Percentiles rank a stretch among this genome's conserved stretches.
These are phyloP conservation scores for Vitis rupestris DNA, from an alignment of 164 flowering plant species.

Conservation along the genomic window DNA sequence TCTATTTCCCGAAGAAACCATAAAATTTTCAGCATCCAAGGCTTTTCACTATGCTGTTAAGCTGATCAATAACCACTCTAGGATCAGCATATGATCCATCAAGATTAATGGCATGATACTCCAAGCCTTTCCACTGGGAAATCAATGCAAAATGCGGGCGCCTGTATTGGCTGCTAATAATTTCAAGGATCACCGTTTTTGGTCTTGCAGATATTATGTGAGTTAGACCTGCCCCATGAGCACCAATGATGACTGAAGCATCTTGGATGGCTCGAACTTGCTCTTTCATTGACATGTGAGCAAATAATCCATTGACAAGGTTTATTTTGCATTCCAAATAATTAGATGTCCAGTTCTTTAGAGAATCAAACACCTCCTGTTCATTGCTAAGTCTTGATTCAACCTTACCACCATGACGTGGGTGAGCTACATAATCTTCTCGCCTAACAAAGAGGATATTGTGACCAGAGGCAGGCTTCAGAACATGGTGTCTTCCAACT, in stretches of 20 bases:
- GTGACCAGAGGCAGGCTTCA: constrained; percentile 35
- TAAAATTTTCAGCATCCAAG: constrained; percentile 52
- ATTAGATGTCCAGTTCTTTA: constrained; percentile 55
- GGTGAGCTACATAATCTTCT: constrained; percentile 96
- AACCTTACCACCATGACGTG: constrained; percentile 84
- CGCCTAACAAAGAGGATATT: constrained; percentile 88
- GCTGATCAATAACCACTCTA: constrained; percentile 45
- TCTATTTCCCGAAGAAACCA: neutral
- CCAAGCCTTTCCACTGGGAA: constrained; percentile 84
- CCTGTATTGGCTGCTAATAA: constrained; percentile 70
- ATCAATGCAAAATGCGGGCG: constrained; percentile 89
- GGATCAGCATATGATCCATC: constrained; percentile 70
- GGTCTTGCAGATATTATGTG: constrained; percentile 81
- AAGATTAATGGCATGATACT: constrained; percentile 77
- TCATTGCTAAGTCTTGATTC: constrained; percentile 91
- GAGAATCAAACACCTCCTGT: constrained; percentile 74
- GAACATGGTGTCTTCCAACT: constrained; percentile 33
- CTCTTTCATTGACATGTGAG: constrained; percentile 93
- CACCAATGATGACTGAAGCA: constrained; percentile 93
- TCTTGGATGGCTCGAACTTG: constrained; percentile 88
- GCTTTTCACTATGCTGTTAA: constrained; percentile 51
- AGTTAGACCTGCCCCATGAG: constrained; percentile 98
- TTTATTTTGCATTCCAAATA: constrained; percentile 53
- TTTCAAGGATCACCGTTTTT: constrained; percentile 72
- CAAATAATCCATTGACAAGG: constrained; percentile 86